Base-by-base conservation (phyloP, 306 rosid genomes). In the Amphicarpaea edgeworthii region DNA sequence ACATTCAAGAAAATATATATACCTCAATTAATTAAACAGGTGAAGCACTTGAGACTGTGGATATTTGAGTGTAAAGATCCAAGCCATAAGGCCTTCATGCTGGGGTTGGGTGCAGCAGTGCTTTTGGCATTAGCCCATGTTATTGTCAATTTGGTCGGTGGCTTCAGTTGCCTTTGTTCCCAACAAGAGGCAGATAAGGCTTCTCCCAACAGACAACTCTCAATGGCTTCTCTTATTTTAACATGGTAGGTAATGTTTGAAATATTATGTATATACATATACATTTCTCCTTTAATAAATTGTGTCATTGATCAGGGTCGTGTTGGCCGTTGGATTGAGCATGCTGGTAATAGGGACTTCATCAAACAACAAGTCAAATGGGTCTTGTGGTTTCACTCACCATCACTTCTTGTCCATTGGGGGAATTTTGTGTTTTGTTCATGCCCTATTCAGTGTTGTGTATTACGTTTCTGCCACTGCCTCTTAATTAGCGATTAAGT, bases 31-130 rank as follows among this genome's bases (percentile, higher is more conserved):
- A 85, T 26, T 10, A 24, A 57, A 47, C 88, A 89, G 99, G 97
- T 83, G 32, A 90, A 92, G 79, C 96, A 96, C 58, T 28, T 92
- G 38, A 88, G 91, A 73, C 65, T 96, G 54, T 96, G 97, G 96
- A 85, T 96, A 76, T 96, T 96, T 46, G 99, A 96, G 89, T 96
- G 99, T 41, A 89, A 89, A 86, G 96, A 92, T 0, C 99, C 99
- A 75, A 96, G 98, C 43, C 86, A 79, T 37, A 83, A 88, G 73
- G 98, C 98, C 51, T 96, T 90, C 86, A 77, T 80, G 85, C 79
- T 92, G 37, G 99, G 98, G 5, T 75, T 92, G 40, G 91, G 72
- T 16, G 98, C 98, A 79, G 90, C 88, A n/a, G 76, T 70, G 21
- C 90, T 96, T 42, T 70, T 96, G 88, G 79, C 78, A 10, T 40